These are phyloP conservation scores for Wickerhamomyces pijperi DNA, from an alignment of 805 yeast genomes.

Conservation along the genomic window DNA sequence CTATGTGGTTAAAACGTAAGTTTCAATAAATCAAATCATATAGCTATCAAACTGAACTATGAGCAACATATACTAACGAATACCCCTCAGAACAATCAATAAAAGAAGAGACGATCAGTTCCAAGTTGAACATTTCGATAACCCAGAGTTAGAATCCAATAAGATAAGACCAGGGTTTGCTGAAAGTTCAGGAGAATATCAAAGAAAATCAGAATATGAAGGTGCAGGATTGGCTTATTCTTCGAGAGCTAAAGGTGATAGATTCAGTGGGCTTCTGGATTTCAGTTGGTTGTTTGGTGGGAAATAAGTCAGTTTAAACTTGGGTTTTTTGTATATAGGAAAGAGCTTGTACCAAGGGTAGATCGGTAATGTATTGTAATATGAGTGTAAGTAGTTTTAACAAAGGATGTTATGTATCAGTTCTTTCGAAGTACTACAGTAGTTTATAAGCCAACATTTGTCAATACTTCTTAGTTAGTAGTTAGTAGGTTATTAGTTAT, in stretches of 20 bases:
- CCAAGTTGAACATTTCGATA: slow-evolving; percentile 20
- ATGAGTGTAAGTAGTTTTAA: no score
- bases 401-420: no score
- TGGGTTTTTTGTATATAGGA: no score
- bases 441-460: no score
- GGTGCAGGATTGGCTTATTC: slow-evolving; percentile 55
- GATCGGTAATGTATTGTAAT: no score
- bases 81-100: slow-evolving; percentile 18
- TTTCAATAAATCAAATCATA: background rate
- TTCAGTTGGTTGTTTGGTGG: slow-evolving; percentile 13
- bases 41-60: no score
- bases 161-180: slow-evolving; percentile 48
- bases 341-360: no score
- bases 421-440: no score
- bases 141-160: slow-evolving; percentile 19
- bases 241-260: slow-evolving; percentile 49
- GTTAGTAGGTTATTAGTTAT: no score
- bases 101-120: slow-evolving; percentile 25
- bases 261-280: slow-evolving; percentile 18
- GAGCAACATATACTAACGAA: no score
- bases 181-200: slow-evolving; percentile 22
- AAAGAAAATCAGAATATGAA: slow-evolving; percentile 52
- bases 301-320: no score
- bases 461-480: no score
- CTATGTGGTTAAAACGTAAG: slow-evolving; percentile 19